phyloP scores from a whole-genome alignment of 2,329 filamentous ascomycete genomes.

The Colletotrichum spinosum region DNA sequence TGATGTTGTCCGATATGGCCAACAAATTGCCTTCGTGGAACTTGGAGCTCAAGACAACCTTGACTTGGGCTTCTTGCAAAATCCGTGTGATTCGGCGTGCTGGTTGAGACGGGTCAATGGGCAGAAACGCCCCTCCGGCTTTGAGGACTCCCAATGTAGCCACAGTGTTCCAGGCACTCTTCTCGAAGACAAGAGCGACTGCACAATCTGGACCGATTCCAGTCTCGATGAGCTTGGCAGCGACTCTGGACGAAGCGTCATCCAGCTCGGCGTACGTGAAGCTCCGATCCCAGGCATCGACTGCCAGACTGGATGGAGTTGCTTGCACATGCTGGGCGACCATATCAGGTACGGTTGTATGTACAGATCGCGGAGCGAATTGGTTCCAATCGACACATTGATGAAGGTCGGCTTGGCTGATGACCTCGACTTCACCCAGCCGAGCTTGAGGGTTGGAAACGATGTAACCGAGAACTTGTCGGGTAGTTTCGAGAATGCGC shows the following conservation, averaged over 20 bases:
- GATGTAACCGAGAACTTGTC: constrained; percentile 13
- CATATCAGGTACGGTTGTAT: constrained; percentile 8
- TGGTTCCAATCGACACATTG: constrained; percentile 20
- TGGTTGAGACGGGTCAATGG: constrained; percentile 39
- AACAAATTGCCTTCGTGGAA: neutral
- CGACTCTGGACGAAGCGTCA: constrained; percentile 36
- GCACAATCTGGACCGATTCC: constrained; percentile 19
- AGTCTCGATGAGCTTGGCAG: constrained; percentile 14
- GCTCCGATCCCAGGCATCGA: constrained; percentile 41
- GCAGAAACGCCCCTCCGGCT: constrained; percentile 32
- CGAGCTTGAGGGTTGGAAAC: constrained; percentile 10
- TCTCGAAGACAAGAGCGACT: constrained; percentile 44
- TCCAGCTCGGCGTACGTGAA: constrained; percentile 42
- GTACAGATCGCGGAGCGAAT: neutral
- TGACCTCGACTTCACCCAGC: constrained; percentile 15
- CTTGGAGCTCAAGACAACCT: constrained; percentile 22
- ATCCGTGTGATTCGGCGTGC: constrained; percentile 34
- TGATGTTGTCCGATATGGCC: neutral
- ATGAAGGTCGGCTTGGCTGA: constrained; percentile 14
- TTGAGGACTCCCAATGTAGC: constrained; percentile 39
- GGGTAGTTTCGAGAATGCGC: constrained; percentile 7
- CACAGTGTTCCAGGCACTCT: constrained; percentile 42
- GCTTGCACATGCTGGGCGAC: constrained; percentile 1
- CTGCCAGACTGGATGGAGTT: constrained; percentile 35
- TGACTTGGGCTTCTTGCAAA: constrained; percentile 22